Evolutionary conservation across 352 stramenopile genomes (phyloP), one percentile per base, ranked within the genome.

Genomic region (Blastocystis sp.): DNA sequence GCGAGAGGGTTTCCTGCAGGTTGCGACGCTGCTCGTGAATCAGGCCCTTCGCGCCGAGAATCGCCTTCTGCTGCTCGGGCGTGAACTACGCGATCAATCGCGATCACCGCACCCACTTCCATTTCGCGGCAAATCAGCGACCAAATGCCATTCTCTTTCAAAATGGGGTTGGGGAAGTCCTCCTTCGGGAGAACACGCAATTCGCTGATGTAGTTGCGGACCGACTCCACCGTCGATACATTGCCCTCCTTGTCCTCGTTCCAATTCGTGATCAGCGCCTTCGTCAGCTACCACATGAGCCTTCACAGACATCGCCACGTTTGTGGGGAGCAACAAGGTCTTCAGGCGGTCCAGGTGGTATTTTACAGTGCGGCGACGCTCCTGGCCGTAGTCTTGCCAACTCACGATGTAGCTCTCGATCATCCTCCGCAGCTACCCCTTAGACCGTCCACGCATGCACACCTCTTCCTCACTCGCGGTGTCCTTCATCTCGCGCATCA

Each of bases 301-400:
- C 63, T 28, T 2, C 60, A 43, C 57, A 71, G 62, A 57, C 34
- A 80, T 71, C 9, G 54, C 70, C 45, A 90, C 89, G 38, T 90
- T 78, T 40, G 68, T 90, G 24, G 89, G 89, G 9, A 90, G 54
- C 38, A 90, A 54, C 21, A 90, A 52, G 17, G 68, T 40, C 59
- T 90, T 84, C 59, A 90, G 64, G 24, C 89, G 74, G 42, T 90
- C 87, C 19, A 90, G 48, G 61, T 90, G 89, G 21, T 89, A 81
- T 59, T 90, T 89, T 71, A 90, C 71, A 40, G 78, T 71, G 21
- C 78, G 84, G 45, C 76, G 89, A 54, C 89, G 89, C 66, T 90
- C 89, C 60, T 90, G 64, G 28, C 89, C 89, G 54, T 76, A 90
- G 60, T 90, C 89, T 42, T 81, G 87, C 74, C 87, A 90, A 52